phyloP scores from a whole-genome alignment of 2,329 filamentous ascomycete species.

The Aaosphaeria pasadenensis region DNA sequence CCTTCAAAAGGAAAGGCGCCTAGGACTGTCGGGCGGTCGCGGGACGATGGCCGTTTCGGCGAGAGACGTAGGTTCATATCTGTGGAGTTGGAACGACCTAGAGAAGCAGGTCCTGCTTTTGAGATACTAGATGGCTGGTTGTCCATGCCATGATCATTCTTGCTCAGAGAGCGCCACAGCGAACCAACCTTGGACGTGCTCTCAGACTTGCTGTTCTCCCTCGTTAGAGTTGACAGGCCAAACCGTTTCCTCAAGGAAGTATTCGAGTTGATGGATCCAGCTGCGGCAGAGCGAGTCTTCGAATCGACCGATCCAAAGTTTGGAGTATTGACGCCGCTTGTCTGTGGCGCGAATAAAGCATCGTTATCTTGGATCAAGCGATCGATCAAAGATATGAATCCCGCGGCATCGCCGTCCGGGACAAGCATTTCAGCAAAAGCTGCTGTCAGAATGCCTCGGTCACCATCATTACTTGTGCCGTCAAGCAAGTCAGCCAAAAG shows the following conservation, averaged over 20 bases:
- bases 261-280: slow-evolving; percentile 79
- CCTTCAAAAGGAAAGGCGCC: slow-evolving; percentile 49
- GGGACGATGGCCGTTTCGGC: slow-evolving; percentile 53
- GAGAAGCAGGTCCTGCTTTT: slow-evolving; percentile 51
- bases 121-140: slow-evolving; percentile 61
- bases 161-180: slow-evolving; percentile 85
- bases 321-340: slow-evolving; percentile 45
- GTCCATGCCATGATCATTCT: slow-evolving; percentile 52
- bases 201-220: slow-evolving; percentile 74
- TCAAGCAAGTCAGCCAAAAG: slow-evolving; percentile 84
- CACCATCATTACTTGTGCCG: slow-evolving; percentile 85
- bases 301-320: slow-evolving; percentile 60
- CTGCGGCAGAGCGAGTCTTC: slow-evolving; percentile 57
- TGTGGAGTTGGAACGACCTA: slow-evolving; percentile 73
- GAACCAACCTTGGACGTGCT: slow-evolving; percentile 69
- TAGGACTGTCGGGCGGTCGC: slow-evolving; percentile 51
- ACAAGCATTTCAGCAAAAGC: slow-evolving; percentile 87
- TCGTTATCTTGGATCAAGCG: slow-evolving; percentile 87
- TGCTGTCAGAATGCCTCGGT: slow-evolving; percentile 81
- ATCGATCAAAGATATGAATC: slow-evolving; percentile 86
- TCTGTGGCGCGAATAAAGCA: slow-evolving; percentile 72
- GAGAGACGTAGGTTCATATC: slow-evolving; percentile 58
- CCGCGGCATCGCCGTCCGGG: slow-evolving; percentile 69
- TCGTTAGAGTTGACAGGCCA: slow-evolving; percentile 71
- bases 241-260: slow-evolving; percentile 84